Evolutionary conservation across 2,329 filamentous ascomycete genomes (phyloP), one percentile per base, ranked within the genome.

Genomic region (Nannizziopsis arthrosporioides): DNA sequence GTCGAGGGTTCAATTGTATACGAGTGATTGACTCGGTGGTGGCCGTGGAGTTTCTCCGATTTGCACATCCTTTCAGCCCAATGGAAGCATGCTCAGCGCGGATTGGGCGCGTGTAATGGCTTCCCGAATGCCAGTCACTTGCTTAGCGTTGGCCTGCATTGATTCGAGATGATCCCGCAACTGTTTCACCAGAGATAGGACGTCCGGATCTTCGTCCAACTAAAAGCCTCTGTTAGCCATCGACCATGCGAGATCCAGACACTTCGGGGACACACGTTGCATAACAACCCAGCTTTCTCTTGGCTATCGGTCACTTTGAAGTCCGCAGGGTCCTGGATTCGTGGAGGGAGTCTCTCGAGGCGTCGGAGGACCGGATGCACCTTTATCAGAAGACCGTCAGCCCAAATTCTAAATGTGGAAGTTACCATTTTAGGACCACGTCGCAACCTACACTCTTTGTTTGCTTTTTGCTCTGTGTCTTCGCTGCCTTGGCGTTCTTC

Each of bases 81-180:
- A 34, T 1, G 53, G 53, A 3, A 55, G 42, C 43, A 54, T 48
- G 35, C 48, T 51, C 17, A 55, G 48, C 18, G 51, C 43, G 11
- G 51, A 48, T 45, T 52, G 50, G 27, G 67, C 63, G 35, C 64
- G 61, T 34, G 56, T 56, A 47, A 69, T 62, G 5, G 65, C 66
- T 44, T 68, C 64, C 8, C 56, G 58, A 31, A 69, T 53, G 3
- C 64, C 66, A 34, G 52, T 51, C 30, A 68, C 57, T 12, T 67
- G 65, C 12, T 59, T 58, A 2, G 59, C 60, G 47, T 71, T 71
- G 45, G 56, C 64, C 48, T 65, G 63, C 63, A 71, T 70, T 3
- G 68, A 71, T 53, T 62, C 60, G 14, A 71, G 60, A 59, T 71
- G 68, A 32, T 58, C 64, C 45, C 64, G 64, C 11, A 71, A 53